These are phyloP conservation scores for Kwoniella mangroviensis DNA, from an alignment of 768 basidiomycete species.

Conservation along the genomic window DNA sequence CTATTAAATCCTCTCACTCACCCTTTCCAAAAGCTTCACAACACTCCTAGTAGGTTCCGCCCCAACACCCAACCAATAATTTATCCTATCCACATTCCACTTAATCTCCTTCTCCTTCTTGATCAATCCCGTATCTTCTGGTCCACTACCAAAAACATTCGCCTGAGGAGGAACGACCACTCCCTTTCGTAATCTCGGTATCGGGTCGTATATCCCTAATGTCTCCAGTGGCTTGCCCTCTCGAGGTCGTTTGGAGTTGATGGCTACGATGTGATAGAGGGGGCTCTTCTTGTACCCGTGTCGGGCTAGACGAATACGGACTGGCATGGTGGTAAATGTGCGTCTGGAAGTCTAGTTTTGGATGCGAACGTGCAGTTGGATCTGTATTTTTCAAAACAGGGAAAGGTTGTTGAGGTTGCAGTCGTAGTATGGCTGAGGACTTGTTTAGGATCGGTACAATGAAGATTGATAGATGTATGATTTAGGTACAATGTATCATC, in stretches of 20 bases:
- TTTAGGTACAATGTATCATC: too few species aligned
- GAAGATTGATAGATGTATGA: too few species aligned
- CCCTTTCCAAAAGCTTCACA: constrained; percentile 75
- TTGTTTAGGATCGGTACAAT: too few species aligned
- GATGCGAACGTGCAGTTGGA: too few species aligned
- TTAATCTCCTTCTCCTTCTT: constrained; percentile 69
- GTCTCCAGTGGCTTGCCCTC: constrained; percentile 86
- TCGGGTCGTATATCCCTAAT: constrained; percentile 82
- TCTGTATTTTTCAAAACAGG: too few species aligned
- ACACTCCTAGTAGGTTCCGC: constrained; percentile 81
- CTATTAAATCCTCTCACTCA: constrained; percentile 59
- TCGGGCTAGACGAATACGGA: constrained; percentile 82
- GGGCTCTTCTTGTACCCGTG: constrained; percentile 76
- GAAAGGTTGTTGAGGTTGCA: too few species aligned
- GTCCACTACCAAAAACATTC: constrained; percentile 59
- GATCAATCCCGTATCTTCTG: constrained; percentile 47
- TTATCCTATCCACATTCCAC: constrained; percentile 90
- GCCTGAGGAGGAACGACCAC: constrained; percentile 44
- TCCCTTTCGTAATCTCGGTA: constrained; percentile 39
- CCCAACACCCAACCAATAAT: constrained; percentile 84
- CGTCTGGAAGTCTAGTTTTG: not conserved
- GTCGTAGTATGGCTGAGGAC: too few species aligned
- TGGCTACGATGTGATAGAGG: constrained; percentile 83
- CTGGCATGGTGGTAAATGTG: constrained; percentile 65
- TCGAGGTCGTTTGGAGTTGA: constrained; percentile 70